Percentiles rank a stretch among this genome's conserved stretches.
Conservation (phyloP, 257 asterid genomes). For the Anisodus acutangulus region DNA sequence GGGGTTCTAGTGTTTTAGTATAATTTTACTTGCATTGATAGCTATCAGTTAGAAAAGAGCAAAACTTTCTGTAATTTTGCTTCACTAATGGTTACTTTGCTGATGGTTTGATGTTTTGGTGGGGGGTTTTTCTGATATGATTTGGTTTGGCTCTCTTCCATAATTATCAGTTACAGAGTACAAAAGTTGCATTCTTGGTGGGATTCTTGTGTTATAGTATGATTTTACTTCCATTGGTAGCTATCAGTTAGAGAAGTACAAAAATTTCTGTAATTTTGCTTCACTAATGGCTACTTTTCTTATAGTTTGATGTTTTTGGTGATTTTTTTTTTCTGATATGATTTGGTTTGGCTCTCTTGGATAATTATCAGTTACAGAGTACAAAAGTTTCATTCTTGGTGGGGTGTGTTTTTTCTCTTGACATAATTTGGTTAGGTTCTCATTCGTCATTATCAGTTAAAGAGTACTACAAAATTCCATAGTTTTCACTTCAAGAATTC, state of each 20-base stretch:
- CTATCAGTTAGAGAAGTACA: slow-evolving; percentile 20
- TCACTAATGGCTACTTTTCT: not conserved
- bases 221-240: not conserved
- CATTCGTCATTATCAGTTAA: not conserved
- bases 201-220: not conserved
- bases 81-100: not conserved
- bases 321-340: too few relatives aligned
- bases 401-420: too few relatives aligned
- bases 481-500: not conserved
- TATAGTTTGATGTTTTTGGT: not conserved
- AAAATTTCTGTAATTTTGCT: slow-evolving; percentile 23
- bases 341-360: not conserved
- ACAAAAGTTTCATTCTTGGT: slow-evolving; percentile 12
- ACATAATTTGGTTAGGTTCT: not conserved
- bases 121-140: too few relatives aligned
- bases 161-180: not conserved
- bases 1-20: not conserved
- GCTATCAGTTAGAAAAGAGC: slow-evolving; percentile 8
- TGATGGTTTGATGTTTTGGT: not conserved
- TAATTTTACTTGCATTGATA: not conserved
- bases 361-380: not conserved
- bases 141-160: not conserved
- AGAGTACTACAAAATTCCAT: not conserved
- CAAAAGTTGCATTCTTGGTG: slow-evolving; percentile 11
- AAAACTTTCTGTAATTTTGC: slow-evolving; percentile 23